Evolutionary conservation across 2,329 filamentous ascomycete genomes (phyloP).

Genomic region (Teratosphaeria destructans): DNA sequence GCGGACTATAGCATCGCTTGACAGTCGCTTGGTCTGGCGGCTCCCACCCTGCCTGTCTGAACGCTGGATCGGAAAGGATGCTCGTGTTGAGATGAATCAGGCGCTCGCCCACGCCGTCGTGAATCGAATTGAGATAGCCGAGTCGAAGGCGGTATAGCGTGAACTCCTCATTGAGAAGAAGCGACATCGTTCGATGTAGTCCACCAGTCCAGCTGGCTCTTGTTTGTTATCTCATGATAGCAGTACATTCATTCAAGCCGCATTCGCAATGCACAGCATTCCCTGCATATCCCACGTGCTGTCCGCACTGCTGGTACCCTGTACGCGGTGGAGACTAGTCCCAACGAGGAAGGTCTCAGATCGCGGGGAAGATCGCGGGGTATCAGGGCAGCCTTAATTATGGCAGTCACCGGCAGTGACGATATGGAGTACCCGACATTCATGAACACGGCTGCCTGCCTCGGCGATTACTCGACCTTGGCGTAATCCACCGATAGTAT

Average conservation of each 20-base stretch:
- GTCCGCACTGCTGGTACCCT: background rate
- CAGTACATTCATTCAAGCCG: background rate
- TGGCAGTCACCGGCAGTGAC: background rate
- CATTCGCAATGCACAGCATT: background rate
- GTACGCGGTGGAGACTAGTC: background rate
- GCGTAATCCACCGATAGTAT: no score
- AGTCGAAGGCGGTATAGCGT: constrained; percentile 74
- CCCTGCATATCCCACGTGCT: background rate
- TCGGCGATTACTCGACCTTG: background rate
- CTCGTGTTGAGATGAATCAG: constrained; percentile 71
- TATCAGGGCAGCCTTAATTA: background rate
- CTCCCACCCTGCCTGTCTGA: constrained; percentile 74
- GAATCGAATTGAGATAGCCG: constrained; percentile 68
- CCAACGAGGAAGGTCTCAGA: background rate
- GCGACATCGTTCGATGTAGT: constrained; percentile 20
- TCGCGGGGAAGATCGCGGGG: background rate
- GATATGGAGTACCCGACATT: background rate
- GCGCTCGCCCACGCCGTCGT: constrained; percentile 75
- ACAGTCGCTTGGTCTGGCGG: constrained; percentile 59
- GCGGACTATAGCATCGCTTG: constrained; percentile 76
- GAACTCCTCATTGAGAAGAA: constrained; percentile 40
- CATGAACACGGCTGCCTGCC: background rate
- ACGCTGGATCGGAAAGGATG: constrained; percentile 69
- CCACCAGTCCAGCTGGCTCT: background rate
- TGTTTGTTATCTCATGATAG: background rate